These are phyloP conservation scores for Parafenestella ontariensis DNA, from an alignment of 2,329 filamentous ascomycete genomes.

Conservation along the genomic window DNA sequence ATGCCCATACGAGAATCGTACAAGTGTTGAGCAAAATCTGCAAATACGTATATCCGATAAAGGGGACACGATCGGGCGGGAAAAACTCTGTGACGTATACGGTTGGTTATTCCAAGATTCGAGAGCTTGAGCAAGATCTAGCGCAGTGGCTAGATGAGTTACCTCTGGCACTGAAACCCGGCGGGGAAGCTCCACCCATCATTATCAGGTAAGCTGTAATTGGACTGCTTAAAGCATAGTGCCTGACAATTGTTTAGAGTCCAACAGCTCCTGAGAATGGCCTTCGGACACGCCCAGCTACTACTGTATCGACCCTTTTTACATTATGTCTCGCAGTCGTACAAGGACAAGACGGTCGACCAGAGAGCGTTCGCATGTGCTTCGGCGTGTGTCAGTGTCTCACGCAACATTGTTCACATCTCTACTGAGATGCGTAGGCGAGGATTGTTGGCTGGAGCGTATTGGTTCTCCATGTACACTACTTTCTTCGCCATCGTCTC, in stretches of 20 bases:
- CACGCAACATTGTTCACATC: constrained; percentile 79
- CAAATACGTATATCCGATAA: constrained; percentile 69
- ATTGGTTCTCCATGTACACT: constrained; percentile 87
- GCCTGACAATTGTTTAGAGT: constrained; percentile 49
- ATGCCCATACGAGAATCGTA: constrained; percentile 66
- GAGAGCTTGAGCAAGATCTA: constrained; percentile 69
- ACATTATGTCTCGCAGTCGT: constrained; percentile 75
- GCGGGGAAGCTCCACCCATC: constrained; percentile 75
- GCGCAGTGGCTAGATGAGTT: constrained; percentile 71
- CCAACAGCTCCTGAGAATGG: constrained; percentile 79
- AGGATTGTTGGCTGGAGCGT: constrained; percentile 77
- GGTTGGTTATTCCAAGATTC: constrained; percentile 69
- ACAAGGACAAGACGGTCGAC: constrained; percentile 63
- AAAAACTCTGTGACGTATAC: constrained; percentile 61
- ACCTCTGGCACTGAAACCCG: constrained; percentile 79
- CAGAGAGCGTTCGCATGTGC: constrained; percentile 80
- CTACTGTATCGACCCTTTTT: constrained; percentile 83
- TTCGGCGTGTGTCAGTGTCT: constrained; percentile 70
- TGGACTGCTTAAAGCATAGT: not conserved
- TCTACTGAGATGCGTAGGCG: constrained; percentile 78
- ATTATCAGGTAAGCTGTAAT: constrained; percentile 71
- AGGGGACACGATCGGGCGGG: constrained; percentile 52
- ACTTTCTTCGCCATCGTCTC: constrained; percentile 83
- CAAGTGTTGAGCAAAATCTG: constrained; percentile 67
- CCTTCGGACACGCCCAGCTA: constrained; percentile 84